Evolutionary conservation across 495 filamentous ascomycete species (phyloP).

Genomic region (Penicillium canariense): DNA sequence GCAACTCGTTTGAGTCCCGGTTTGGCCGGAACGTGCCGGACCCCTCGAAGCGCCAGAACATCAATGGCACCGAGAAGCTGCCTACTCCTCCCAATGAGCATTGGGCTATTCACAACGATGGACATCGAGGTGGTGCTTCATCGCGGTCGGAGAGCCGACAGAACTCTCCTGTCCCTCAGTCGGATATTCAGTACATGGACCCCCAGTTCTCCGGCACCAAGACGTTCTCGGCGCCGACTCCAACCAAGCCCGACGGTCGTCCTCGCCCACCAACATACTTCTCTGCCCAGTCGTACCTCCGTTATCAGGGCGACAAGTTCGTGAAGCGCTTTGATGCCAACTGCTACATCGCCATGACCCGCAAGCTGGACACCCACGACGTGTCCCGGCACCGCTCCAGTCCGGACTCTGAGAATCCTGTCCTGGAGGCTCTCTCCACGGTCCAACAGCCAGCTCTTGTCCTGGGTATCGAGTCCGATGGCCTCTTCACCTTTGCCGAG

Average conservation of each 20-base stretch:
- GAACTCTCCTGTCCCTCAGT: conserved; percentile 30
- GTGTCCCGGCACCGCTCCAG: conserved; percentile 68
- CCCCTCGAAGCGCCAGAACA: conserved; percentile 72
- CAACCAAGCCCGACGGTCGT: conserved; percentile 25
- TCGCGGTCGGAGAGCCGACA: conserved; percentile 36
- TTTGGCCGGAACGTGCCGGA: conserved; percentile 94
- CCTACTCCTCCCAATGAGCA: conserved; percentile 74
- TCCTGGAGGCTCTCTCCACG: conserved; percentile 70
- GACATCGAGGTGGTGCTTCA: conserved; percentile 61
- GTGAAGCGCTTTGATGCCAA: conserved; percentile 96
- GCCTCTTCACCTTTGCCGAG: conserved; percentile 93
- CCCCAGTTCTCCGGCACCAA: conserved; percentile 77
- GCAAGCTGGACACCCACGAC: conserved; percentile 98
- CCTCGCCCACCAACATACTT: conserved; percentile 79
- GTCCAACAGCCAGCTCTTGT: conserved; percentile 88
- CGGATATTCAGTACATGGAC: conserved; percentile 55
- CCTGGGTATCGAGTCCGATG: conserved; percentile 90
- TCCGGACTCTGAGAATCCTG: conserved; percentile 44
- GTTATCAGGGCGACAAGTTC: conserved; percentile 97
- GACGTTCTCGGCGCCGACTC: conserved; percentile 35
- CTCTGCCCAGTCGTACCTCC: conserved; percentile 94
- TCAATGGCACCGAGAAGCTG: conserved; percentile 63
- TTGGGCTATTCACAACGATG: conserved; percentile 94
- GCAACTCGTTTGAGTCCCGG: conserved; percentile 92
- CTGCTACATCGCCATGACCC: conserved; percentile 97